phyloP scores from a whole-genome alignment of 2,329 filamentous ascomycete genomes.

The Aspergillus felis region DNA sequence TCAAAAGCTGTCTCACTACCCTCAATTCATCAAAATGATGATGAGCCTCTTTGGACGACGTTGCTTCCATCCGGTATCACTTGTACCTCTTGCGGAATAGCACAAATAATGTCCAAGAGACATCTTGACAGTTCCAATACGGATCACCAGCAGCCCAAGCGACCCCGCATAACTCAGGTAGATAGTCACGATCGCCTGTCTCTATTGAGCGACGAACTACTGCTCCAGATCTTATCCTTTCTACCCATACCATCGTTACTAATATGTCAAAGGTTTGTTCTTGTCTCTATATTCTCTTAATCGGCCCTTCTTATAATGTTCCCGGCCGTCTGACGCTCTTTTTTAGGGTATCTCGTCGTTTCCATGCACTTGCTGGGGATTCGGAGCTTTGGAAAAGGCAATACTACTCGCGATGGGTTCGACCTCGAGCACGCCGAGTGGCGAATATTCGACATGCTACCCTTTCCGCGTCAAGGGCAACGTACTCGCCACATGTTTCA shows the following conservation, averaged over 20 bases:
- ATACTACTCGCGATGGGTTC: conserved; percentile 84
- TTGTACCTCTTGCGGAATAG: neutral
- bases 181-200: conserved; percentile 59
- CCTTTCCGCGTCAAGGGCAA: conserved; percentile 35
- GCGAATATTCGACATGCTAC: conserved; percentile 57
- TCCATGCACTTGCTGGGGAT: conserved; percentile 69
- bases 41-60: conserved; percentile 3
- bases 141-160: conserved; percentile 40
- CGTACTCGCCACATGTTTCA: conserved; percentile 54
- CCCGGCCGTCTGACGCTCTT: neutral
- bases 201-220: conserved; percentile 76
- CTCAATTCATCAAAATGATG: neutral
- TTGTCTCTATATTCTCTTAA: neutral
- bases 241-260: conserved; percentile 68
- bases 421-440: conserved; percentile 72
- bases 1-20: neutral
- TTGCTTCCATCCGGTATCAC: neutral
- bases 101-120: conserved; percentile 33
- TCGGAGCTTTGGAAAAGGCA: conserved; percentile 86
- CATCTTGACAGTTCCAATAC: conserved; percentile 13
- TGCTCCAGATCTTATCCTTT: conserved; percentile 76
- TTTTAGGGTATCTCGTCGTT: conserved; percentile 59
- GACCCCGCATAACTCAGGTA: conserved; percentile 29
- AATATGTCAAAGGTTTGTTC: conserved; percentile 54
- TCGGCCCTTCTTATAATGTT: neutral